phyloP scores from a whole-genome alignment of 2,329 filamentous ascomycete genomes.

The Curvularia sp. region DNA sequence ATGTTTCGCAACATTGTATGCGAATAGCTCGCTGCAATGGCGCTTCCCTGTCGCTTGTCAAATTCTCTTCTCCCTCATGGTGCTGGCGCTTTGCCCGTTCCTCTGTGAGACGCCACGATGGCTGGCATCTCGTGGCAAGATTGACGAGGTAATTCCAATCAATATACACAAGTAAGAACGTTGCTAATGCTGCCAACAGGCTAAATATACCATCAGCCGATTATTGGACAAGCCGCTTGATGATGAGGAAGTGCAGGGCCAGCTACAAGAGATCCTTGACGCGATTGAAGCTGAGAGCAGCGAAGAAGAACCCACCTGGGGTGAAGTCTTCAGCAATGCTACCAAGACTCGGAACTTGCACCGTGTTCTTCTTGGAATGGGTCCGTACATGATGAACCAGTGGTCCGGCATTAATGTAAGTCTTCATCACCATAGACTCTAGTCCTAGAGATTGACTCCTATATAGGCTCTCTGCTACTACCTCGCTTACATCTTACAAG shows the following conservation, averaged over 20 bases:
- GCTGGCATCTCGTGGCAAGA: conserved; percentile 38
- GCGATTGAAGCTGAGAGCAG: conserved; percentile 40
- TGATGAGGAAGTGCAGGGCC: conserved; percentile 43
- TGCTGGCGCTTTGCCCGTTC: conserved; percentile 58
- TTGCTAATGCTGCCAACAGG: conserved; percentile 9
- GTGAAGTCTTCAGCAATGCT: conserved; percentile 47
- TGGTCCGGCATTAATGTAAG: conserved; percentile 33
- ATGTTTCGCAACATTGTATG: conserved; percentile 23
- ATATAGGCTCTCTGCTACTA: conserved; percentile 46
- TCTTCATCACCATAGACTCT: neutral
- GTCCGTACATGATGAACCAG: conserved; percentile 54
- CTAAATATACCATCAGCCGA: conserved; percentile 34
- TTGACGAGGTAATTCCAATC: conserved; percentile 30
- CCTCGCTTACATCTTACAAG: conserved; percentile 49
- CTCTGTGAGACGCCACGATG: conserved; percentile 53
- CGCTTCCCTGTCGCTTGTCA: conserved; percentile 62
- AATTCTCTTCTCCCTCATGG: conserved; percentile 63
- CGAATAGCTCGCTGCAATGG: conserved; percentile 29
- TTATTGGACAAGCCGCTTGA: conserved; percentile 44
- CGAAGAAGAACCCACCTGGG: conserved; percentile 45
- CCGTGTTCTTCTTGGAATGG: conserved; percentile 50
- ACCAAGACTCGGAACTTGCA: conserved; percentile 49
- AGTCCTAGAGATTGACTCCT: neutral
- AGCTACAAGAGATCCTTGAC: conserved; percentile 49
- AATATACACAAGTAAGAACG: neutral